Evolutionary conservation across 2,329 filamentous ascomycete genomes (phyloP).

Genomic region (Epicoccum nigrum): DNA sequence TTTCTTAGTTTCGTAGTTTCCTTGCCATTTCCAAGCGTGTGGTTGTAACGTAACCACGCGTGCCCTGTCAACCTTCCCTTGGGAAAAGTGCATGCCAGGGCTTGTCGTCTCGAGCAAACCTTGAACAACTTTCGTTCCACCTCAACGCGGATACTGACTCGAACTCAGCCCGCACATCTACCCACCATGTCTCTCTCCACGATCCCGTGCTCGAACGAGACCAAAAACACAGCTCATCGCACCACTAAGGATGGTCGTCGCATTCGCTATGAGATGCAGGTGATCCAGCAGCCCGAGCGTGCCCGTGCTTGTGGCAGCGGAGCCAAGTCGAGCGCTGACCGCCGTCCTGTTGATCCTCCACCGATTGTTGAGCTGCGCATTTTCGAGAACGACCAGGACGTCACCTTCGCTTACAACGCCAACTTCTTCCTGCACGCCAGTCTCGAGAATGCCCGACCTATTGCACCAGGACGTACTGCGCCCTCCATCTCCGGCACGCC

Average conservation of each 20-base stretch:
- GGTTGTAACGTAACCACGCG: slow-evolving; percentile 18
- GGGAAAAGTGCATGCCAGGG: slow-evolving; percentile 18
- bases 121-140: slow-evolving; percentile 9
- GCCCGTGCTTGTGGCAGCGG: slow-evolving; percentile 94
- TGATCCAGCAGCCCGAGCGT: slow-evolving; percentile 93
- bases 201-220: slow-evolving; percentile 64
- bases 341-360: slow-evolving; percentile 90
- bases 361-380: slow-evolving; percentile 92
- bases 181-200: slow-evolving; percentile 43
- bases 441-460: slow-evolving; percentile 81
- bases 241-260: slow-evolving; percentile 76
- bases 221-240: slow-evolving; percentile 58
- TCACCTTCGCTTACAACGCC: slow-evolving; percentile 90
- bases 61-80: slow-evolving; percentile 13
- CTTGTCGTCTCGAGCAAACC: slow-evolving; percentile 17
- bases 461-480: slow-evolving; percentile 79
- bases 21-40: slow-evolving; percentile 2
- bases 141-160: slow-evolving; percentile 19
- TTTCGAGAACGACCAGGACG: slow-evolving; percentile 70
- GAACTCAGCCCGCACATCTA: slow-evolving; percentile 9
- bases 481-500: slow-evolving; percentile 71
- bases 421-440: slow-evolving; percentile 97
- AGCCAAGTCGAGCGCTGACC: slow-evolving; percentile 81
- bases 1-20: too few species aligned
- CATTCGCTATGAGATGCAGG: slow-evolving; percentile 80